Percentiles rank a stretch among this genome's conserved stretches.
These are phyloP conservation scores for Alternaria gansuensis DNA, from an alignment of 2,329 filamentous ascomycete genomes.

Conservation along the genomic window DNA sequence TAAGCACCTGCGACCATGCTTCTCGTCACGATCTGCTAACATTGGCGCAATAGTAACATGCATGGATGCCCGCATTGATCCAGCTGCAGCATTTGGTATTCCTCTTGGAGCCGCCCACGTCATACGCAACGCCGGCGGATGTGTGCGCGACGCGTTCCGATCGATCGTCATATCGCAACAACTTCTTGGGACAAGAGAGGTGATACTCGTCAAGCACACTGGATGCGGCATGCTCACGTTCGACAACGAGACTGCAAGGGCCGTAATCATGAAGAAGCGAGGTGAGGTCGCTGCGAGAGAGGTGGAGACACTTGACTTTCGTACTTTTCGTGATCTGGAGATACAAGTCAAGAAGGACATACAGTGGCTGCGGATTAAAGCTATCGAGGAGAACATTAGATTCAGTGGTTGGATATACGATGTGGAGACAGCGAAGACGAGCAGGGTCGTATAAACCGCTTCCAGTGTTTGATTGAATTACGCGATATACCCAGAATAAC, in stretches of 20 bases:
- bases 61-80: constrained; percentile 80
- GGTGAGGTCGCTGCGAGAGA: constrained; percentile 61
- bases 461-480: background rate
- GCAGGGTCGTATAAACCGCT: constrained; percentile 53
- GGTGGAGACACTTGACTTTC: constrained; percentile 65
- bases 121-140: constrained; percentile 72
- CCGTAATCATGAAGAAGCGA: constrained; percentile 67
- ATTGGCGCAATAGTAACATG: constrained; percentile 67
- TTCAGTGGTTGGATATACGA: constrained; percentile 82
- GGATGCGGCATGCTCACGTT: constrained; percentile 78
- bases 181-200: constrained; percentile 77
- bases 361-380: constrained; percentile 65
- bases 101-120: constrained; percentile 79
- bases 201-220: constrained; percentile 78
- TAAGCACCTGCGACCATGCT: constrained; percentile 46
- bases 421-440: constrained; percentile 74
- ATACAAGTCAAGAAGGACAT: constrained; percentile 73
- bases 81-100: constrained; percentile 73
- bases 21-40: background rate
- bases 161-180: constrained; percentile 82
- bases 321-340: constrained; percentile 66
- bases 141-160: constrained; percentile 73
- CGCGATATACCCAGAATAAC: constrained; percentile 21
- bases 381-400: constrained; percentile 67
- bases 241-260: constrained; percentile 65